Conservation (phyloP, 345 rosid genomes). For the Erysimum cheiranthoides region DNA sequence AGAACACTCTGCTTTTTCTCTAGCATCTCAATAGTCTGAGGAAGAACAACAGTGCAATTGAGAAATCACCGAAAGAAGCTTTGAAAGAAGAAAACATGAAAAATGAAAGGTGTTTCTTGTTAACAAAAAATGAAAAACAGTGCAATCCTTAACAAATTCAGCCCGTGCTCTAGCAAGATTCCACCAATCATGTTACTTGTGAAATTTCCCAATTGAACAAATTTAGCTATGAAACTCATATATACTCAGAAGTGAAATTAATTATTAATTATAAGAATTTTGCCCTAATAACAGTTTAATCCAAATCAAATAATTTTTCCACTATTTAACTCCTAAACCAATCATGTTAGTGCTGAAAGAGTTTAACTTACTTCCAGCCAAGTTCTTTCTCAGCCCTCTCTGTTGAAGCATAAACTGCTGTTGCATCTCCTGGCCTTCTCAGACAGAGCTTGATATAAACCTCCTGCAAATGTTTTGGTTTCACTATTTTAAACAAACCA, state of each 20-base stretch:
- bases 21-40: conserved; percentile 84
- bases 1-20: conserved; percentile 88
- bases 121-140: too few relatives aligned
- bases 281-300: conserved; percentile 61
- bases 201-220: too few relatives aligned
- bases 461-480: conserved; percentile 57
- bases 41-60: conserved; percentile 11
- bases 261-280: too few relatives aligned
- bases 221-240: too few relatives aligned
- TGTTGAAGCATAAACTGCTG: conserved; percentile 80
- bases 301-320: neutral
- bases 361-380: conserved; percentile 83
- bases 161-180: too few relatives aligned
- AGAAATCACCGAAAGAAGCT: neutral
- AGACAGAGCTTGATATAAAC: conserved; percentile 76
- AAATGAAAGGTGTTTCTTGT: too few relatives aligned
- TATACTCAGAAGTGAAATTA: too few relatives aligned
- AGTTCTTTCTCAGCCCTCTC: conserved; percentile 86
- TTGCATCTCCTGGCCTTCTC: conserved; percentile 90
- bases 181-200: too few relatives aligned
- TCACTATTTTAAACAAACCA: conserved; percentile 7
- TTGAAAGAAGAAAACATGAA: neutral
- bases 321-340: neutral
- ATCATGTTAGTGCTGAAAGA: conserved; percentile 7
- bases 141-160: too few relatives aligned